Evolutionary conservation across 805 yeast genomes (phyloP), one percentile per base, ranked within the genome.

Genomic region (Metschnikowia similis): DNA sequence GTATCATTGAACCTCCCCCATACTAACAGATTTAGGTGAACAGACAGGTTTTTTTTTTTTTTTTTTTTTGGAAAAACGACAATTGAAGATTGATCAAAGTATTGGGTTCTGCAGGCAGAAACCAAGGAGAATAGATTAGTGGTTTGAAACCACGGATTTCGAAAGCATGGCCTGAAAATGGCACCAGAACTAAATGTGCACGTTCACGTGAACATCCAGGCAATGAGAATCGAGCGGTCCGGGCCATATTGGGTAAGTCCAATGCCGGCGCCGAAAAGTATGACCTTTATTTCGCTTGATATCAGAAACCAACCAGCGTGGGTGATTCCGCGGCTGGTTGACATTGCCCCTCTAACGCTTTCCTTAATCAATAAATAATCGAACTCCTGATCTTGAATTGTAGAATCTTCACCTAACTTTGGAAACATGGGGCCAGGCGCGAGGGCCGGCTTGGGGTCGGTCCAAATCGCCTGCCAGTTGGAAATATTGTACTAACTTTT

Each of bases 1-100:
- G 97, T 88, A 70, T 67, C 53, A 48, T 41, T 50, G 50, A 40
- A 38, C 40, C 46, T 30, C 36, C 51, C 59, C 56, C 54, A 49
- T 57, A 59, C 62, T 60, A 59, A 59, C 59, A 43, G 46, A 43
- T 43, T 17, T 43, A 43, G 46, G 46, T 28, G 35, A 43, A 30
- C 44, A 14, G 13, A 11, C 27, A 14, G 21, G 37, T 8, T 44
- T 34, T 38, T 48, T 44, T 48, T 48, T 48, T 43, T 38, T 44
- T 38, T 45, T 39, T 35, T 35, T 48, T 39, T 48, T 48, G 34
- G 35, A 11, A 32, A 30, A 41, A 41, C 16, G 34, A 28, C 38
- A 42, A 42, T 42, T 42, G 38, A 42, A 42, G 46, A 41, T 31
- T 36, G 32, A 32, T 21, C 45, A 41, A 43, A 46, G 26, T 38